Conservation (phyloP, 2,329 filamentous ascomycete genomes). For the Rhynchosporium graminicola region DNA sequence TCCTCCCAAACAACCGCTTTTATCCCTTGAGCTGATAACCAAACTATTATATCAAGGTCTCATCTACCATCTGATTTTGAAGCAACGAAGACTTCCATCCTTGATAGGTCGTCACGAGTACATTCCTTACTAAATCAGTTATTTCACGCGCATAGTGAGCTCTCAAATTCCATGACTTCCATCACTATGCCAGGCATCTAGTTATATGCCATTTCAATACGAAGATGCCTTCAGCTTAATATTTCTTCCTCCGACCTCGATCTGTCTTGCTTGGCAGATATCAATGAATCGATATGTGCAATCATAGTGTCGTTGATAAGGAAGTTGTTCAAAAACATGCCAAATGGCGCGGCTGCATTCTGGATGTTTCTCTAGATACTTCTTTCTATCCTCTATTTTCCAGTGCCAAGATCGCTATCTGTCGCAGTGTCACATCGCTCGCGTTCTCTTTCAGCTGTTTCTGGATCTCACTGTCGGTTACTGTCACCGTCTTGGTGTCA, state of each 20-base stretch:
- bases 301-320: slow-evolving; percentile 46
- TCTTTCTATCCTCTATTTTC: slow-evolving; percentile 35
- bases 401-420: slow-evolving; percentile 35
- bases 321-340: slow-evolving; percentile 43
- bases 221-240: slow-evolving; percentile 25
- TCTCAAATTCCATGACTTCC: too few relatives aligned
- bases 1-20: too few relatives aligned
- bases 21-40: too few relatives aligned
- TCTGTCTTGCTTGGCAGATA: slow-evolving; percentile 42
- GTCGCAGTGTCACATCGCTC: slow-evolving; percentile 32
- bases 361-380: slow-evolving; percentile 42
- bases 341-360: slow-evolving; percentile 43
- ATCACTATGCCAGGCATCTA: too few relatives aligned
- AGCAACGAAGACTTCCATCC: too few relatives aligned
- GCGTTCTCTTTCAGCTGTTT: slow-evolving; percentile 34
- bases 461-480: slow-evolving; percentile 36
- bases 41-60: too few relatives aligned
- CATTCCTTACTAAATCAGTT: too few relatives aligned
- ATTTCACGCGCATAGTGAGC: too few relatives aligned
- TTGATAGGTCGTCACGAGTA: too few relatives aligned
- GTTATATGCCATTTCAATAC: too few relatives aligned
- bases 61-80: too few relatives aligned
- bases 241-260: slow-evolving; percentile 35
- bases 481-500: slow-evolving; percentile 31
- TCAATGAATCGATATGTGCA: slow-evolving; percentile 44